Conservation (phyloP, 2,329 filamentous ascomycete species). For the Myriangium duriaei region DNA sequence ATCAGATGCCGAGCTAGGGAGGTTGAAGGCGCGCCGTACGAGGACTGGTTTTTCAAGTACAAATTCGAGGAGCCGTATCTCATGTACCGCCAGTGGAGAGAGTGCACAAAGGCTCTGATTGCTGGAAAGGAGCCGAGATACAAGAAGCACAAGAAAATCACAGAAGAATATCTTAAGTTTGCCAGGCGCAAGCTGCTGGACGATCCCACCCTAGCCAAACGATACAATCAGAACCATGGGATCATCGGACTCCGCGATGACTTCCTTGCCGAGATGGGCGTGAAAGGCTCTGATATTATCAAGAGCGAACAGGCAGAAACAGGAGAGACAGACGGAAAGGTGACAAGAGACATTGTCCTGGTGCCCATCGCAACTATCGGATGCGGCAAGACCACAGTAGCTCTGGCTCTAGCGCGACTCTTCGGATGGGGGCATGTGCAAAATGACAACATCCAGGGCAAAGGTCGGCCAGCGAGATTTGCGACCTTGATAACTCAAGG, state of each 20-base stretch:
- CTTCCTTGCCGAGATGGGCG: constrained; percentile 69
- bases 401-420: constrained; percentile 64
- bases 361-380: constrained; percentile 87
- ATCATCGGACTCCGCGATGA: constrained; percentile 86
- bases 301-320: constrained; percentile 52
- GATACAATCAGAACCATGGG: constrained; percentile 79
- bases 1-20: constrained; percentile 68
- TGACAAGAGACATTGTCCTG: constrained; percentile 61
- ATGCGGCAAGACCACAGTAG: constrained; percentile 92
- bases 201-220: constrained; percentile 53
- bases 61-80: constrained; percentile 98
- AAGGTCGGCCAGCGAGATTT: constrained; percentile 65
- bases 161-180: constrained; percentile 78
- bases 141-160: constrained; percentile 82
- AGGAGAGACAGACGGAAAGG: constrained; percentile 38
- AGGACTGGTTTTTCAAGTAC: constrained; percentile 99
- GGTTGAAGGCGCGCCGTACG: constrained; percentile 42
- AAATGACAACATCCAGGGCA: constrained; percentile 86
- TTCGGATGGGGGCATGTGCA: constrained; percentile 91
- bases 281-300: constrained; percentile 83
- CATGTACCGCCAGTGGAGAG: constrained; percentile 97
- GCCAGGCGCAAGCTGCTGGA: constrained; percentile 60
- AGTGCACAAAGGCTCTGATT: constrained; percentile 88
- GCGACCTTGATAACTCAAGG: constrained; percentile 55
- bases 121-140: constrained; percentile 57